Base-by-base conservation (phyloP, 1,284 basidiomycete species). In the Cryptococcus sp. region DNA sequence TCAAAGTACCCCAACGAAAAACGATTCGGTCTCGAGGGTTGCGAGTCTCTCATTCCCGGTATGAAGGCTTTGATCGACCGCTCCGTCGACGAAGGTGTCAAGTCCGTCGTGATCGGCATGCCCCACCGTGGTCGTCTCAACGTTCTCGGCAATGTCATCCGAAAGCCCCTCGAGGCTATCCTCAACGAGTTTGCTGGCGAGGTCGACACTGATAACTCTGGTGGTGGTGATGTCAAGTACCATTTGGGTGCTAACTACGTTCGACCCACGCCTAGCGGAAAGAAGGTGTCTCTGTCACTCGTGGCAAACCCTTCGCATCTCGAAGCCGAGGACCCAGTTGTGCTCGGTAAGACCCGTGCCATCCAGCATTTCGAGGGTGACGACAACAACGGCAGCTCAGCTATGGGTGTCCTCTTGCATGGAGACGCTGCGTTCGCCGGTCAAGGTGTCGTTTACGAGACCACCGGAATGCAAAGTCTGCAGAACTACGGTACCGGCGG, bases 1-100 rank as follows among this genome's bases (percentile, higher is more conserved):
- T 91, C 88, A 83, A 99, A 99, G 80, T 97, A 93, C 81, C 96
- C 96, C 66, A 99, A 97, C 81, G 96, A 99, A 83, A 99, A 99
- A 82, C 90, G 96, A 56, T 99, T 99, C 81, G 96, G 96, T 80
- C 86, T 99, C 54, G 96, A 99, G 80, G 96, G 96, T 62, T 96
- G 93, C 80, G 96, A 99, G 81, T 86, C 93, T 45, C 87, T 99
- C 70, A 91, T 99, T 72, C 96, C 96, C 47, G 96, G 96, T 71
- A 96, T 99, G 93, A 99, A 99, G 83, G 93, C 93, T 7, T 86
- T 99, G 70, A 97, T 99, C 69, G 96, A 99, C 80, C 89, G 93
- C 61, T 94, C 94, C 19, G 96, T 99, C 72, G 95, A 99, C 70
- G 84, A 90, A 68, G 96, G 96, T 54, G 88, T 97, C 70, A 93